phyloP scores from a whole-genome alignment of 1,139 yeast genomes.

The Kluyveromyces marxianus region DNA sequence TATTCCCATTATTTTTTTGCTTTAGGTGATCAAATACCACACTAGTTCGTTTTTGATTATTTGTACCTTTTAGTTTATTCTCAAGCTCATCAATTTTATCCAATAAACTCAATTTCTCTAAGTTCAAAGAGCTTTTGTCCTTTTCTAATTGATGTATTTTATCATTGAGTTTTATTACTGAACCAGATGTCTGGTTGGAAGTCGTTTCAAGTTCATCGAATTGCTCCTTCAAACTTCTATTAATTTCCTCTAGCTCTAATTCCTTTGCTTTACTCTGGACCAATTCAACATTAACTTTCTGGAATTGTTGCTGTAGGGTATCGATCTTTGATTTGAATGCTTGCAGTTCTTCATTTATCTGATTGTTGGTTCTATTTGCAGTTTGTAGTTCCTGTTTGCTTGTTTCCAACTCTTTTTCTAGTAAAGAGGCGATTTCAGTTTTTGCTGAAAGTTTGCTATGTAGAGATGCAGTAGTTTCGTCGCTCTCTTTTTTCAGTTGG shows the following conservation, averaged over 20 bases:
- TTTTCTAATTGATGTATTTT: constrained; percentile 16
- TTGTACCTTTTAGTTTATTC: constrained; percentile 8
- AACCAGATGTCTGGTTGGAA: constrained; percentile 16
- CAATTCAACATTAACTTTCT: constrained; percentile 25
- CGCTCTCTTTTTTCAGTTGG: neutral
- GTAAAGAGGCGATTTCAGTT: neutral
- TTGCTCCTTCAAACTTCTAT: constrained; percentile 16
- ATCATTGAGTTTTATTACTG: constrained; percentile 18
- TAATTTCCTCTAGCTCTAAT: constrained; percentile 27
- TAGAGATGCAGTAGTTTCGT: neutral
- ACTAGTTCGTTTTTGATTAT: neutral
- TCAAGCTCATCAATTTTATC: constrained; percentile 21
- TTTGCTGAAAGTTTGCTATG: constrained; percentile 2
- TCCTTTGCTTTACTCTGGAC: constrained; percentile 28
- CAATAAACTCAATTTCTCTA: constrained; percentile 23
- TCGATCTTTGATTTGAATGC: constrained; percentile 16
- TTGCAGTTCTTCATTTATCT: constrained; percentile 9
- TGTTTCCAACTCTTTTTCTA: constrained; percentile 15
- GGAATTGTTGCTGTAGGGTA: constrained; percentile 23
- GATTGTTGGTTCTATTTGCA: neutral
- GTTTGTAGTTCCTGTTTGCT: constrained; percentile 7
- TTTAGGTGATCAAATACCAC: constrained; percentile 1
- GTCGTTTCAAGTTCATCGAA: constrained; percentile 15
- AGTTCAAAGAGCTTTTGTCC: constrained; percentile 19
- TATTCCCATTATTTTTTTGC: neutral